phyloP scores from a whole-genome alignment of 257 asterid species.

The Fraxinus americana region DNA sequence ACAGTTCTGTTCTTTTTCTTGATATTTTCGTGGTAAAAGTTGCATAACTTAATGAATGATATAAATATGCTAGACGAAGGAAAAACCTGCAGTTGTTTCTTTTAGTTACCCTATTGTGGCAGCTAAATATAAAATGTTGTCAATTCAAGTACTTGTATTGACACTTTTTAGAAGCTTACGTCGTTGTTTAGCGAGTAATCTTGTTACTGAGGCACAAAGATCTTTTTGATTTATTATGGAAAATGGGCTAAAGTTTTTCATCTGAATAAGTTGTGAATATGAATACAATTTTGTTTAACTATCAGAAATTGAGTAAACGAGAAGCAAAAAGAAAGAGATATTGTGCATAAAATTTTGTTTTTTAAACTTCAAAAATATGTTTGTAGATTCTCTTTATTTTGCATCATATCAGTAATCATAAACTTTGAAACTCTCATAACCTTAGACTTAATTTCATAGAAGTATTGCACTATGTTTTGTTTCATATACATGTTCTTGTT shows the following conservation, averaged over 20 bases:
- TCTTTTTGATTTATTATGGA: not conserved
- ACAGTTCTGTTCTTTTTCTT: not conserved
- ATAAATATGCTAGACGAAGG: not conserved
- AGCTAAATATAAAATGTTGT: not conserved
- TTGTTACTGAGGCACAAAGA: not conserved
- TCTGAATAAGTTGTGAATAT: not conserved
- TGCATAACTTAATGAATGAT: not conserved
- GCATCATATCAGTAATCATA: too few relatives aligned
- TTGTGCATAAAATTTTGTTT: not conserved
- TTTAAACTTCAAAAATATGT: not conserved
- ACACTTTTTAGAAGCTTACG: not conserved
- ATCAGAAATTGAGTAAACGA: constrained; percentile 1
- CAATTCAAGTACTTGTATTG: not conserved
- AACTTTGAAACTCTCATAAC: too few relatives aligned
- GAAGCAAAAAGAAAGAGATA: not conserved
- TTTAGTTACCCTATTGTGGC: not conserved
- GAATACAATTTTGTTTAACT: not conserved
- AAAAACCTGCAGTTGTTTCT: not conserved
- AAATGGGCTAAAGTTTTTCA: not conserved
- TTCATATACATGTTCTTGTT: not conserved
- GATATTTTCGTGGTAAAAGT: not conserved
- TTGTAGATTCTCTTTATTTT: not conserved
- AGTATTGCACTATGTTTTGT: not conserved
- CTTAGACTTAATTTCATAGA: too few relatives aligned
- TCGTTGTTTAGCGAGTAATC: not conserved